Evolutionary conservation across 768 basidiomycete genomes (phyloP).

Genomic region (Podaxis sp.): DNA sequence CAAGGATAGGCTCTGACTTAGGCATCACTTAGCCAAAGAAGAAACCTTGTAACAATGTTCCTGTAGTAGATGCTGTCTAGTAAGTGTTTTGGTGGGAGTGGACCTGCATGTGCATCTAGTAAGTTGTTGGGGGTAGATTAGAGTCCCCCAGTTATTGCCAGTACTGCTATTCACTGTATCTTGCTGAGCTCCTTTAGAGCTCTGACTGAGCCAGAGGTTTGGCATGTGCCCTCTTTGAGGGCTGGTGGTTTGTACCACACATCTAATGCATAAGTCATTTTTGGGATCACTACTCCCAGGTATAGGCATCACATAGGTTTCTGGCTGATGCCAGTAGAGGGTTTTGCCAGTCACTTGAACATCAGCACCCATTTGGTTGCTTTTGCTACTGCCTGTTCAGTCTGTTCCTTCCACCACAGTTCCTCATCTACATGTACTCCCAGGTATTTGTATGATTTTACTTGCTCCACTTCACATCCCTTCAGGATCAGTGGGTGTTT

Average conservation of each 20-base stretch:
- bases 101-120: conserved; percentile 18
- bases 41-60: too few relatives aligned
- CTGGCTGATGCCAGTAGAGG: conserved; percentile 16
- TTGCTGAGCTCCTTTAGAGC: conserved; percentile 15
- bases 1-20: too few relatives aligned
- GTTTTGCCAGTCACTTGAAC: conserved; percentile 17
- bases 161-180: conserved; percentile 19
- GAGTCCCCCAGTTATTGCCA: conserved; percentile 24
- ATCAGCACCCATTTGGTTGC: conserved; percentile 16
- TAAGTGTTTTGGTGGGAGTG: conserved; percentile 15
- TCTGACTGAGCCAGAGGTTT: conserved; percentile 13
- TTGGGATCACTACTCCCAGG: conserved; percentile 23
- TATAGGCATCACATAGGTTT: conserved; percentile 23
- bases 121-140: conserved; percentile 18
- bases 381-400: conserved; percentile 8
- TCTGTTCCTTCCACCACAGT: conserved; percentile 17
- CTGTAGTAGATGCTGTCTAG: conserved; percentile 14
- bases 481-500: conserved; percentile 9
- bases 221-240: background rate
- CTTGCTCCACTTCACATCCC: conserved; percentile 15
- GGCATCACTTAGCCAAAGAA: too few relatives aligned
- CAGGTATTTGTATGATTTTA: conserved; percentile 23
- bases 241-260: conserved; percentile 22
- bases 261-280: conserved; percentile 24
- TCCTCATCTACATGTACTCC: conserved; percentile 25